These are phyloP conservation scores for Phylloporus rhodoxanthus DNA, from an alignment of 768 basidiomycete species.

Conservation along the genomic window DNA sequence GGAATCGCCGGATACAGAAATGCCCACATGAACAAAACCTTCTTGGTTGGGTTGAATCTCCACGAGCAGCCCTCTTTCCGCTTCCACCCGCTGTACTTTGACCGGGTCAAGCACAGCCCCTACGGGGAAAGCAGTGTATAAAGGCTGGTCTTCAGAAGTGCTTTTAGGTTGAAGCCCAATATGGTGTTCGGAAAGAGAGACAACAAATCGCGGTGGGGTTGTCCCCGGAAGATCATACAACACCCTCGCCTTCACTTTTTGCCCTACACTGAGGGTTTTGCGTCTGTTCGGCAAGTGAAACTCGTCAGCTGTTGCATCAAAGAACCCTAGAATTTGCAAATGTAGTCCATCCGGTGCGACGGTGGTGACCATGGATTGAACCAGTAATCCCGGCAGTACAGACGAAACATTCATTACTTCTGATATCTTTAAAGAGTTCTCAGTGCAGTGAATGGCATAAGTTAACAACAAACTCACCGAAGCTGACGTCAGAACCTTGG, in stretches of 20 bases:
- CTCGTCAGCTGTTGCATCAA: constrained; percentile 82
- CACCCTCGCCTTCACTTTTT: constrained; percentile 79
- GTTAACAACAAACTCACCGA: constrained; percentile 40
- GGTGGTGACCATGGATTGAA: constrained; percentile 76
- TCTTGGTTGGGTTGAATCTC: constrained; percentile 57
- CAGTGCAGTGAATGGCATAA: background rate
- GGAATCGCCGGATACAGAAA: background rate
- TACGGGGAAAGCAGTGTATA: constrained; percentile 62
- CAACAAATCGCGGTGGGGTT: constrained; percentile 77
- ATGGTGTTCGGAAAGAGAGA: constrained; percentile 71
- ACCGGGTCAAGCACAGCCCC: constrained; percentile 69
- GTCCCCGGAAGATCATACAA: constrained; percentile 68
- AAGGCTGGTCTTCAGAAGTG: constrained; percentile 21
- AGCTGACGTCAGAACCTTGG: constrained; percentile 42
- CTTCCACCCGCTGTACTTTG: constrained; percentile 67
- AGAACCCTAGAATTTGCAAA: constrained; percentile 86
- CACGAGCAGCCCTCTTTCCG: constrained; percentile 76
- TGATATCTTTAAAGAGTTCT: constrained; percentile 44
- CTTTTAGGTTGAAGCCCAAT: constrained; percentile 45
- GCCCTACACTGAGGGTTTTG: constrained; percentile 52
- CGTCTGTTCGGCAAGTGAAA: constrained; percentile 56
- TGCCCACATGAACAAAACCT: constrained; percentile 83
- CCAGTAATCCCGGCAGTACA: constrained; percentile 79
- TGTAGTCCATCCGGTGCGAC: constrained; percentile 70
- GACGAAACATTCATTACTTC: constrained; percentile 76